Evolutionary conservation across 108 stramenopile genomes (phyloP).

Genomic region (Conticribra weissflogii): DNA sequence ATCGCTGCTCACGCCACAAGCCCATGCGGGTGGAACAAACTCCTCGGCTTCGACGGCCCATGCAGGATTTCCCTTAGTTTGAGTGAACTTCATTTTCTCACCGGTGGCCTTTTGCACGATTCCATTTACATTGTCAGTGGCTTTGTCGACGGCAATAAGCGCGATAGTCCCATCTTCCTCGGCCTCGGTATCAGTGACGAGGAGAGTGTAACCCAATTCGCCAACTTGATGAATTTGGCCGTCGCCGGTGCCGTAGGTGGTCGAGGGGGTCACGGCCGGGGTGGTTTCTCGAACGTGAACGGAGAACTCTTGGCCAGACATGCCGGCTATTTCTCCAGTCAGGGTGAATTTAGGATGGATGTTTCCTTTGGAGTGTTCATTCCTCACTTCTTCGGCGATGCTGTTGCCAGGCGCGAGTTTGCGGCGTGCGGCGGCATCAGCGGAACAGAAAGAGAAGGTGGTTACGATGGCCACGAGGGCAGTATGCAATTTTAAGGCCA

Average conservation of each 20-base stretch:
- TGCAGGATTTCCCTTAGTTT: neutral
- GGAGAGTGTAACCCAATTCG: neutral
- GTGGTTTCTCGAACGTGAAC: neutral
- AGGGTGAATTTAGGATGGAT: neutral
- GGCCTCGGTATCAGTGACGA: neutral
- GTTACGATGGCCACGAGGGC: neutral
- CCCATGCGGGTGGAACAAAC: conserved; percentile 6
- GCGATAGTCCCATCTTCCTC: neutral
- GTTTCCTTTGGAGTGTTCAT: neutral
- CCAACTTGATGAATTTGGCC: neutral
- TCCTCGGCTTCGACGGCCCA: neutral
- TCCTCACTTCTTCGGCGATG: neutral
- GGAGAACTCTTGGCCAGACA: neutral
- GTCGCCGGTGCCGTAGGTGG: neutral
- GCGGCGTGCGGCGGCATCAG: too few relatives aligned
- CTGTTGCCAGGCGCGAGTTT: neutral
- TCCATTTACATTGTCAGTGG: neutral
- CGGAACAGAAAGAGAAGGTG: neutral
- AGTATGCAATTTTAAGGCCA: too few relatives aligned
- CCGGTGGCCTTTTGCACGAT: conserved; percentile 7
- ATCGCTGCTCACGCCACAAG: neutral
- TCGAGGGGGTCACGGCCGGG: neutral
- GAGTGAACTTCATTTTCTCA: conserved; percentile 7
- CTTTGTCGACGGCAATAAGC: conserved; percentile 1
- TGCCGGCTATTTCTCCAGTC: neutral